Conservation (phyloP, 2,329 filamentous ascomycete species). For the Chaetothyriales sp. region DNA sequence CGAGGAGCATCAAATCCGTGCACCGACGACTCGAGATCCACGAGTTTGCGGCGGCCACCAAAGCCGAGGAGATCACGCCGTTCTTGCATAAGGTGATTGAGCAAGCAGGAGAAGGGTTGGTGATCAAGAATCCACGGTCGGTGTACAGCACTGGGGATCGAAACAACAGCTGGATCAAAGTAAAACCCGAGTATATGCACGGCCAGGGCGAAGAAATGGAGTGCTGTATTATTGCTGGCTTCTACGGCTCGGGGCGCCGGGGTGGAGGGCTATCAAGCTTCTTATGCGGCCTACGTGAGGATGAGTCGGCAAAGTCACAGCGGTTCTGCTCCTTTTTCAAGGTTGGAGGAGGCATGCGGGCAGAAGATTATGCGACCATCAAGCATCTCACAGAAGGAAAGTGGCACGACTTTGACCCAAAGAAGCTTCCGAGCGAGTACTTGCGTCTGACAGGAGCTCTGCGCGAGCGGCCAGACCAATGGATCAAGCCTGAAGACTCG, state of each 20-base stretch:
- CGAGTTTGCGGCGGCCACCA: slow-evolving; percentile 49
- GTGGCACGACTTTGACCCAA: slow-evolving; percentile 72
- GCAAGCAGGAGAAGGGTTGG: slow-evolving; percentile 74
- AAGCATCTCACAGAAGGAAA: slow-evolving; percentile 76
- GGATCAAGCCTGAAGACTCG: slow-evolving; percentile 82
- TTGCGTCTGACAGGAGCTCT: slow-evolving; percentile 64
- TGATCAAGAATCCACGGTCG: slow-evolving; percentile 84
- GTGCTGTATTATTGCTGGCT: slow-evolving; percentile 76
- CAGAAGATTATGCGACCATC: slow-evolving; percentile 70
- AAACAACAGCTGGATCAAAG: slow-evolving; percentile 95
- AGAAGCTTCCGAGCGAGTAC: slow-evolving; percentile 58
- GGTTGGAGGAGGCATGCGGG: slow-evolving; percentile 84
- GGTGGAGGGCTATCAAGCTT: slow-evolving; percentile 76
- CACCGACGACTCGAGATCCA: slow-evolving; percentile 74
- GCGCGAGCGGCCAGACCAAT: slow-evolving; percentile 69
- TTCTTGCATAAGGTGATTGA: slow-evolving; percentile 69
- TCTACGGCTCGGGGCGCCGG: slow-evolving; percentile 74
- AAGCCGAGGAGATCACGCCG: slow-evolving; percentile 59
- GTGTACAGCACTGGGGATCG: slow-evolving; percentile 75
- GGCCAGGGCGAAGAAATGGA: slow-evolving; percentile 91
- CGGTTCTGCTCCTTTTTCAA: slow-evolving; percentile 69
- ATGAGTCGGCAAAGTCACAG: slow-evolving; percentile 48
- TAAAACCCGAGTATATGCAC: slow-evolving; percentile 96
- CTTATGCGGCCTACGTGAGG: slow-evolving; percentile 70
- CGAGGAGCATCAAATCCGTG: slow-evolving; percentile 53